A percentile compares a stretch with the other conserved stretches of the same genome.
Conservation (phyloP, 1,139 yeast species). For the Hemisphaericaspora lyxosophila region DNA sequence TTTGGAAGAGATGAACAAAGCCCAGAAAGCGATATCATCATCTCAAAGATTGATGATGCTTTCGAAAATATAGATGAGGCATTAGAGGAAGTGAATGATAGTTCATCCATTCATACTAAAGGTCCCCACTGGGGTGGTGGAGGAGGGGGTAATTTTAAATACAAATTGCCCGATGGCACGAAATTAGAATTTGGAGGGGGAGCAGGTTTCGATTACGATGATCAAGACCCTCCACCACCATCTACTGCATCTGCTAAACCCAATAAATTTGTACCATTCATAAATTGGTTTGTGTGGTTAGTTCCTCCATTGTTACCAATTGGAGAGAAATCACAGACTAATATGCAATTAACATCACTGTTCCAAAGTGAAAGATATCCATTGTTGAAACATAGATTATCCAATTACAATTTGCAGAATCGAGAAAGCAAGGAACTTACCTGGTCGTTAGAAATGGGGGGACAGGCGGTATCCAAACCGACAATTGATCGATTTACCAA, state of each 20-base stretch:
- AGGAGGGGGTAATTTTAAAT: conserved; percentile 28
- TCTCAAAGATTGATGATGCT: conserved; percentile 13
- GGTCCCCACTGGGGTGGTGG: conserved; percentile 26
- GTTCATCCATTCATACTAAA: conserved; percentile 10
- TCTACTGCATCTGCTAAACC: background rate
- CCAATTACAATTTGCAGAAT: conserved; percentile 10
- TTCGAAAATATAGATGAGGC: conserved; percentile 10
- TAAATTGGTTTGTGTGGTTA: conserved; percentile 26
- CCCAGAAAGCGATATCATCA: conserved; percentile 2
- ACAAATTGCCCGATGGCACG: conserved; percentile 24
- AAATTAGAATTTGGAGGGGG: conserved; percentile 29
- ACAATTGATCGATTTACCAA: conserved; percentile 12
- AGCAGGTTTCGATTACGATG: conserved; percentile 25
- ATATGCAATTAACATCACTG: background rate
- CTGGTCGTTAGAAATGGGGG: conserved; percentile 2
- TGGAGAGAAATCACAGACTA: conserved; percentile 4
- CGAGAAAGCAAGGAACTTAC: background rate
- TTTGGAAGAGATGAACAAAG: conserved; percentile 4
- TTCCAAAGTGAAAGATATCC: conserved; percentile 11
- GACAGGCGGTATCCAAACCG: conserved; percentile 1
- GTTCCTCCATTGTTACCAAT: conserved; percentile 23
- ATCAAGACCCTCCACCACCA: background rate
- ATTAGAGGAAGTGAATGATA: background rate
- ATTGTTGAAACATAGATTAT: conserved; percentile 12
- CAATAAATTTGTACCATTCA: conserved; percentile 2